Conservation (phyloP, 768 basidiomycete species). For the Suillus occidentalis region DNA sequence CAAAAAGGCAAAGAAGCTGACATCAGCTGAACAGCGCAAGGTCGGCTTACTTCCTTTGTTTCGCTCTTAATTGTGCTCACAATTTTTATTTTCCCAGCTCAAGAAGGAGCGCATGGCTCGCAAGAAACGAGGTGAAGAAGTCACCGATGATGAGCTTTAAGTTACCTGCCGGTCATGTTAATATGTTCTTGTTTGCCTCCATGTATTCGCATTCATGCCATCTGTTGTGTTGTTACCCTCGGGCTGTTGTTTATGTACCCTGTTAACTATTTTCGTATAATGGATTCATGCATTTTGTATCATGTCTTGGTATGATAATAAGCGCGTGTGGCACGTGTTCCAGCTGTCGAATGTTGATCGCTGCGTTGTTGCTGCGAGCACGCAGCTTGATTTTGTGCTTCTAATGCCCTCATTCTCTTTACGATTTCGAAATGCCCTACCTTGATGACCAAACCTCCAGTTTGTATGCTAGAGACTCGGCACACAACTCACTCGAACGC, state of each 20-base stretch:
- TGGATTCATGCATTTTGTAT: slow-evolving; percentile 13
- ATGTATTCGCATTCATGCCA: slow-evolving; percentile 9
- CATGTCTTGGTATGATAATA: neutral
- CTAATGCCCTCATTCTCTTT: slow-evolving; percentile 3
- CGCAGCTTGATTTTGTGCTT: neutral
- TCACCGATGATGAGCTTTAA: slow-evolving; percentile 59
- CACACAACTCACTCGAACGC: slow-evolving; percentile 53
- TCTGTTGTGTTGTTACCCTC: slow-evolving; percentile 8
- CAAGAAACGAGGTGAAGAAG: slow-evolving; percentile 84
- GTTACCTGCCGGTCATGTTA: slow-evolving; percentile 1
- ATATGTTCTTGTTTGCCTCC: slow-evolving; percentile 11
- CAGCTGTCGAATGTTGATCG: neutral
- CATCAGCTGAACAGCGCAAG: slow-evolving; percentile 82
- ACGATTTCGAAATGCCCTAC: slow-evolving; percentile 31
- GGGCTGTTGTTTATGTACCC: slow-evolving; percentile 20
- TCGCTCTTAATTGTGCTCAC: slow-evolving; percentile 14
- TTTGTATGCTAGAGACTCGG: slow-evolving; percentile 27
- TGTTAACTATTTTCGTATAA: slow-evolving; percentile 21
- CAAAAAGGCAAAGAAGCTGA: slow-evolving; percentile 87
- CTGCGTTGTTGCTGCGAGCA: slow-evolving; percentile 2
- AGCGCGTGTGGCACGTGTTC: slow-evolving; percentile 3
- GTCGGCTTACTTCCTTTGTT: slow-evolving; percentile 30
- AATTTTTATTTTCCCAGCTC: slow-evolving; percentile 28
- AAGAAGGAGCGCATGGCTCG: slow-evolving; percentile 97
- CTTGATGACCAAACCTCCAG: slow-evolving; percentile 18